These are phyloP conservation scores for Fusarium sp. DNA, from an alignment of 2,329 filamentous ascomycete genomes.

Conservation along the genomic window DNA sequence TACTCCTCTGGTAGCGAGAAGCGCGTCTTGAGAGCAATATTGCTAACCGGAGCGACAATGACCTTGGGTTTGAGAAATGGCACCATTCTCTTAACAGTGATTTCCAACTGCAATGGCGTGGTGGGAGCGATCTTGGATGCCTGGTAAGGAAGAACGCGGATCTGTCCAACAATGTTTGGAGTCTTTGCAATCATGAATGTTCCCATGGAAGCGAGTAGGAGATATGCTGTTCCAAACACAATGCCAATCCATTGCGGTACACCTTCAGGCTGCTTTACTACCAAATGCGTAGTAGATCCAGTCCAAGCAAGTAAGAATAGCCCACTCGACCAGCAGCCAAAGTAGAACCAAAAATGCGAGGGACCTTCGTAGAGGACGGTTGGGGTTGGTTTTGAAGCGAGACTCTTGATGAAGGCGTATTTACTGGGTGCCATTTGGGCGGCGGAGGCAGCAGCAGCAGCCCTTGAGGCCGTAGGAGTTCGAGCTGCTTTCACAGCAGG, in stretches of 20 bases:
- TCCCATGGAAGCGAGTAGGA: constrained; percentile 67
- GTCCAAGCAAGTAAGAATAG: constrained; percentile 51
- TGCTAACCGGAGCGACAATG: constrained; percentile 47
- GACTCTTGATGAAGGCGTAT: constrained; percentile 61
- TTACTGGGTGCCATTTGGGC: constrained; percentile 38
- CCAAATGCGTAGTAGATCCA: constrained; percentile 45
- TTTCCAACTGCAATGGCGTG: constrained; percentile 57
- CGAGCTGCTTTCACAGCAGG: constrained; percentile 24
- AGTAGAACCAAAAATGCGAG: constrained; percentile 69
- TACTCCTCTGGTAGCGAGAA: constrained; percentile 51
- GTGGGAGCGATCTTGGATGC: constrained; percentile 23
- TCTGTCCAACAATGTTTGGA: constrained; percentile 62
- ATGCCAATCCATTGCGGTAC: constrained; percentile 64
- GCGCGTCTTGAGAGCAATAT: constrained; percentile 48
- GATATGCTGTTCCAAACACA: constrained; percentile 65
- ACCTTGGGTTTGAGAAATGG: constrained; percentile 57
- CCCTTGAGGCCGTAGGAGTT: constrained; percentile 13
- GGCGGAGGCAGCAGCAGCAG: constrained; percentile 12
- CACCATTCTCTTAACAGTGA: constrained; percentile 59
- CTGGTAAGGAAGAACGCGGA: constrained; percentile 61
- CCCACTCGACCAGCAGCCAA: constrained; percentile 65
- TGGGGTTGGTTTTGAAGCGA: constrained; percentile 63
- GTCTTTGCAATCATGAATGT: constrained; percentile 67
- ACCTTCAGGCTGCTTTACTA: constrained; percentile 53
- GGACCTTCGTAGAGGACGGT: constrained; percentile 71